Evolutionary conservation across 768 basidiomycete genomes (phyloP), one percentile per base, ranked within the genome.

Genomic region (Dictyophora rubrovolvata): DNA sequence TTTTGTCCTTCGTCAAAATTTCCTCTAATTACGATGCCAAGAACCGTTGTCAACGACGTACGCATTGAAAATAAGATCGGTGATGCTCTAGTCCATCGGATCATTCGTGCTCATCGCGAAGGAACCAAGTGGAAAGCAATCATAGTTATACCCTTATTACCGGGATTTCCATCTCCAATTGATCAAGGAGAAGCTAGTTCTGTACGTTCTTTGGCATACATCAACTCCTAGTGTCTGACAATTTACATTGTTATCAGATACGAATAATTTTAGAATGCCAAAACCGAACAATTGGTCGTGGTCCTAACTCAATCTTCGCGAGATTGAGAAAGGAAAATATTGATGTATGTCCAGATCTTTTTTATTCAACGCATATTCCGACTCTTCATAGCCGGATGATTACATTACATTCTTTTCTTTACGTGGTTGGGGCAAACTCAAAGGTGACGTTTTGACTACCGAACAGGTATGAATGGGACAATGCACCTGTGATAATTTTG

Each of bases 231-330:
- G 9, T 35, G 16, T 17, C 20, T 35, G 14, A 17, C 9, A 2
- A 28, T 56, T 59, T 37, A 57, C 62, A 18, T 37, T 14, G 5
- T 28, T 47, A 12, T 59, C 63, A 93, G 90, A 83, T 95, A 64
- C 90, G 95, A 35, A 86, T 98, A 58, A 98, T 98, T 68, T 68
- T 97, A 37, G 93, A 99, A 67, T 95, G 93, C 66, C 96, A 99
- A 71, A 94, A 91, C 66, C 80, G 87, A 60, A 87, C 92, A 0
- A 86, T 98, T 50, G 80, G 80, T 56, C 80, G 95, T 50, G 96
- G 96, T 1, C 89, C 92, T 3, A 78, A 89, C 69, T 96, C 93
- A 2, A 95, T 99, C 64, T 98, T 91, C 69, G 82, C 81, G 6
- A 78, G 93, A 50, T 75, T 99, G 53, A 77, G 86, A 34, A 87